Base-by-base conservation (phyloP, 768 basidiomycete genomes). In the Lepiota venenata region DNA sequence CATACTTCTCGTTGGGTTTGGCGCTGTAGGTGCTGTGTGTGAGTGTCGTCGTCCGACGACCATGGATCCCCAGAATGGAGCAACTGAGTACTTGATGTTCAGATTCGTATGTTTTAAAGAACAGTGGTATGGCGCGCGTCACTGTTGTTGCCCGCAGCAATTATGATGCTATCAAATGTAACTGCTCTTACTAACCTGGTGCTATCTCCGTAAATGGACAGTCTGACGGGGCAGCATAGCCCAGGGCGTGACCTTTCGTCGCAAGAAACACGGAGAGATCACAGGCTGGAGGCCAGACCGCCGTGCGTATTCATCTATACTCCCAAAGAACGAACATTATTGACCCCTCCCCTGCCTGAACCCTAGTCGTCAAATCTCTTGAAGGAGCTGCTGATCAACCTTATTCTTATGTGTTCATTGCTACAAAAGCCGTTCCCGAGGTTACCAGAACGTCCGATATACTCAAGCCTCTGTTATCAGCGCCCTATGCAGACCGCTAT, bases 61-160 rank as follows among this genome's bases (percentile, higher is more conserved):
- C 25, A 25, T 51, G 3, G 18, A 12, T 10, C 41, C 3, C 36
- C 7, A 3, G 27, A 35, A 14, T 8, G 22, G 42, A 36, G 5
- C 42, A 11, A 10, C n/a, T 36, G 45, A 50, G 9, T 18, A 41
- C n/a, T 40, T 56, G 46, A 50, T 12, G 37, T 35, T 14, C 18
- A 87, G 84, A 84, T 61, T 76, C 83, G 1, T 71, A 78, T 47
- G 73, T 85, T 50, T 69, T 87, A 18, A 73, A 81, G 56, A 70
- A 78, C 55, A 81, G 83, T 60, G 79, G 82, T 10, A 70, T 77
- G 27, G 85, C 79, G 1, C 74, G 80, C 21, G 82, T 92, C 8
- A 91, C 89, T 1, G 84, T 75, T 15, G 85, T 91, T 1, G 89
- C 88, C 1, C 69, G 89, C 52, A 82, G 87, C 47, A 88, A 89